phyloP scores from a whole-genome alignment of 108 stramenopile genomes.

The Craspedostauros australis region DNA sequence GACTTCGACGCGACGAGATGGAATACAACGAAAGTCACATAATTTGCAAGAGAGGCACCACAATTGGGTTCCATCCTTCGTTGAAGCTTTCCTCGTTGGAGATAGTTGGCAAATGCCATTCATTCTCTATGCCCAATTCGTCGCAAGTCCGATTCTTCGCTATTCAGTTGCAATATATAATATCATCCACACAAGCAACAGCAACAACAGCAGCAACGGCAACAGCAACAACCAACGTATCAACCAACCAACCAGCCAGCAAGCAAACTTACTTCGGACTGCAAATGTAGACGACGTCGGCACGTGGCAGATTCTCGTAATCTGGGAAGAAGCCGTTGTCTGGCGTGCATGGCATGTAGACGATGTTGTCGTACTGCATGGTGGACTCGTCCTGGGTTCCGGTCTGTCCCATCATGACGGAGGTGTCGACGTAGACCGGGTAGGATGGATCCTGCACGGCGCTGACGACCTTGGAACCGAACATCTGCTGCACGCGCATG shows the following conservation, averaged over 20 bases:
- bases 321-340: conserved; percentile 96
- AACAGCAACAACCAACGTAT: conserved; percentile 1
- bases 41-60: too few relatives aligned
- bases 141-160: too few relatives aligned
- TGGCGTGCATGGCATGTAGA: conserved; percentile 95
- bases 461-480: conserved; percentile 84
- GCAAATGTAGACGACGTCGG: conserved; percentile 96
- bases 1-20: too few relatives aligned
- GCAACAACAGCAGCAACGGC: too few relatives aligned
- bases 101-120: too few relatives aligned
- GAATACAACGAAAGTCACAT: too few relatives aligned
- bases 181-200: too few relatives aligned
- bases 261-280: conserved; percentile 75
- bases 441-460: conserved; percentile 97
- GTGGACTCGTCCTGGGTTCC: conserved; percentile 75
- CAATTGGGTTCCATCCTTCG: too few relatives aligned
- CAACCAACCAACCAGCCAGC: not conserved
- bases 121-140: too few relatives aligned
- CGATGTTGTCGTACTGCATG: conserved; percentile 93
- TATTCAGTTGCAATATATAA: too few relatives aligned
- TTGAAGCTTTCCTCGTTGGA: too few relatives aligned
- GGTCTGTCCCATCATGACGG: conserved; percentile 95
- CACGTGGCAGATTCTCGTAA: conserved; percentile 71
- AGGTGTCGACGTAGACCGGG: conserved; percentile 94
- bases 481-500: conserved; percentile 93